phyloP scores from a whole-genome alignment of 1,284 basidiomycete genomes.

The Cryptococcus sp. region DNA sequence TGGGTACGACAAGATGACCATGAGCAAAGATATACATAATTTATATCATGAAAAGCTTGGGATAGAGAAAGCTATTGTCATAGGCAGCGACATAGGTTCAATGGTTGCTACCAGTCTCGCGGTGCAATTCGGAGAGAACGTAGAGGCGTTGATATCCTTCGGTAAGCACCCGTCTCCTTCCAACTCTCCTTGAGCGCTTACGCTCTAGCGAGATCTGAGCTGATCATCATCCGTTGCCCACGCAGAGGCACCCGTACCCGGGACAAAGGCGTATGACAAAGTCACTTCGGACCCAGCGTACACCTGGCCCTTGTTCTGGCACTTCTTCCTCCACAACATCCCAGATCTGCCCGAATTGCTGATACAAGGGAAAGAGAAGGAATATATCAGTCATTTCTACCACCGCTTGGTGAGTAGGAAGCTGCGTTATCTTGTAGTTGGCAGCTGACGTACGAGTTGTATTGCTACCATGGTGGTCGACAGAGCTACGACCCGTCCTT shows the following conservation, averaged over 20 bases:
- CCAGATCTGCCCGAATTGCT: slow-evolving; percentile 31
- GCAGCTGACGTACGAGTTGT: not conserved
- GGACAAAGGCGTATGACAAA: slow-evolving; percentile 24
- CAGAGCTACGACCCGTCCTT: slow-evolving; percentile 22
- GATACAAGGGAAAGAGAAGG: slow-evolving; percentile 25
- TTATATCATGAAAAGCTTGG: slow-evolving; percentile 20
- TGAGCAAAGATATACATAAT: slow-evolving; percentile 26
- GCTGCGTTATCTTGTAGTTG: not conserved
- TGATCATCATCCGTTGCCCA: not conserved
- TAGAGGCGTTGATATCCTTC: slow-evolving; percentile 20
- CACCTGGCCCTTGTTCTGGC: slow-evolving; percentile 23
- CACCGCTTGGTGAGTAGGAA: slow-evolving; percentile 22
- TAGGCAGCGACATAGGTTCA: slow-evolving; percentile 30
- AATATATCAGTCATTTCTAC: slow-evolving; percentile 31
- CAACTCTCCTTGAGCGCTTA: no score
- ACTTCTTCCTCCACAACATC: slow-evolving; percentile 35
- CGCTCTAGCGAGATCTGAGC: no score
- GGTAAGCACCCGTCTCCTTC: slow-evolving; percentile 16
- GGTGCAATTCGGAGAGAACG: slow-evolving; percentile 19
- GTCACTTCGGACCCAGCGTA: slow-evolving; percentile 11
- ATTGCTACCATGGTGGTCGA: not conserved
- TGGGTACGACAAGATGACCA: slow-evolving; percentile 31
- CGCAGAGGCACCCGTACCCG: slow-evolving; percentile 22
- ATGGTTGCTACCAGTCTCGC: slow-evolving; percentile 33
- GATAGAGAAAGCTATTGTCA: slow-evolving; percentile 20